Conservation (phyloP, 148 eudicot genomes). For the Agrostemma githago region DNA sequence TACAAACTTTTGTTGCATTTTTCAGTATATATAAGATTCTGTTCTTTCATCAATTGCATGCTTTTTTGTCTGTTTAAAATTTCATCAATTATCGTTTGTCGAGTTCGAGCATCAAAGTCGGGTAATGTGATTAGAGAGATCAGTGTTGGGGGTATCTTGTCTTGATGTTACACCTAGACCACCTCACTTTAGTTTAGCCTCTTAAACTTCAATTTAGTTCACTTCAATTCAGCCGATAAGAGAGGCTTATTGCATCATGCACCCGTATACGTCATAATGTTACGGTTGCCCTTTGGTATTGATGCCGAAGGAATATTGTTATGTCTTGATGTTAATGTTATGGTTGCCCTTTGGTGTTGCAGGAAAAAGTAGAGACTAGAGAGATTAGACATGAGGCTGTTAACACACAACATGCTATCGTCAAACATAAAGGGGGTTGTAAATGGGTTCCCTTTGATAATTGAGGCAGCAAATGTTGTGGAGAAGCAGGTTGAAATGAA, state of each 20-base stretch:
- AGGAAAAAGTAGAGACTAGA: background rate
- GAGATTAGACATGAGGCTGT: conserved; percentile 57
- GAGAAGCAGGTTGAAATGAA: conserved; percentile 69
- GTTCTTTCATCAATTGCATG: too few species aligned
- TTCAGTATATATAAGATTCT: too few species aligned
- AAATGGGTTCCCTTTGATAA: conserved; percentile 67
- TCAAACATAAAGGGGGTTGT: conserved; percentile 87
- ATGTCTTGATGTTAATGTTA: background rate
- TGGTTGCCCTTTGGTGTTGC: background rate
- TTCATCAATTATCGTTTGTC: too few species aligned
- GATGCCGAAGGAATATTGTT: background rate
- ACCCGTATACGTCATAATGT: background rate
- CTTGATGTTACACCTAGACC: too few species aligned
- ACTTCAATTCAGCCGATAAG: too few species aligned
- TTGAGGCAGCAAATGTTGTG: conserved; percentile 54
- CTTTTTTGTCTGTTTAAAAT: too few species aligned
- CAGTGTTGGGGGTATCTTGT: too few species aligned
- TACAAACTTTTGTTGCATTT: too few species aligned
- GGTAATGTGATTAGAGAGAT: too few species aligned
- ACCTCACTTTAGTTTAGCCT: too few species aligned
- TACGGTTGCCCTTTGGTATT: background rate
- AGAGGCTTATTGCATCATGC: background rate
- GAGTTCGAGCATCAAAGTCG: too few species aligned
- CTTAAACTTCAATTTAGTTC: too few species aligned
- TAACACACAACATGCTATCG: conserved; percentile 92